Evolutionary conservation across 768 basidiomycete genomes (phyloP).

Genomic region (Antrodiella citrinella): DNA sequence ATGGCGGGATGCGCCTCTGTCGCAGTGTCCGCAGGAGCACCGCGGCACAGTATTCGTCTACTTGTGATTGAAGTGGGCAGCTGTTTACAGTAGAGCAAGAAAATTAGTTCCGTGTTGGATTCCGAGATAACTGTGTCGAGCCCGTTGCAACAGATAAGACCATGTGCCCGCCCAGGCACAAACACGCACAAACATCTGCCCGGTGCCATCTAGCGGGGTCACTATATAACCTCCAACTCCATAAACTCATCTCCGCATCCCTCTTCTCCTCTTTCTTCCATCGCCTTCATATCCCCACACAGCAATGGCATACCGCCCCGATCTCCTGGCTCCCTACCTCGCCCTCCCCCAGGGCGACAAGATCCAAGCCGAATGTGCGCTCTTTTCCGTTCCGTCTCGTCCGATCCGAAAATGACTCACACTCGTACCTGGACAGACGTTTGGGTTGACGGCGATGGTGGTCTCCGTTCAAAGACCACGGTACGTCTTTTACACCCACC

Average conservation of each 20-base stretch:
- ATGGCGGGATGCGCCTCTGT: neutral
- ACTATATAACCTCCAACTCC: slow-evolving; percentile 5
- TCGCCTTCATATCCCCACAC: slow-evolving; percentile 5
- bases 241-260: slow-evolving; percentile 6
- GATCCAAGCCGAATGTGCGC: slow-evolving; percentile 87
- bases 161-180: slow-evolving; percentile 5
- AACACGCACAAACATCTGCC: slow-evolving; percentile 16
- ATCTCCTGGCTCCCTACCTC: slow-evolving; percentile 86
- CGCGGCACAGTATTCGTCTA: too few species aligned
- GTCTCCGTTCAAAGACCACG: slow-evolving; percentile 94
- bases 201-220: neutral
- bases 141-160: slow-evolving; percentile 13
- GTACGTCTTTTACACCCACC: slow-evolving; percentile 36
- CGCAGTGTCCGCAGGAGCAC: too few species aligned
- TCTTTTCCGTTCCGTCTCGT: slow-evolving; percentile 3
- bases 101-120: too few species aligned
- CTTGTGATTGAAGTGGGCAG: too few species aligned
- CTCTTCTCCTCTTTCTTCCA: slow-evolving; percentile 5
- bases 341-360: slow-evolving; percentile 85
- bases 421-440: slow-evolving; percentile 53
- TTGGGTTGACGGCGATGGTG: slow-evolving; percentile 95
- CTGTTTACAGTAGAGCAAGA: too few species aligned
- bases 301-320: slow-evolving; percentile 54
- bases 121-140: neutral
- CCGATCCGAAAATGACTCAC: slow-evolving; percentile 11